Conservation (phyloP, 768 basidiomycete species). For the Leccinellum albellum region DNA sequence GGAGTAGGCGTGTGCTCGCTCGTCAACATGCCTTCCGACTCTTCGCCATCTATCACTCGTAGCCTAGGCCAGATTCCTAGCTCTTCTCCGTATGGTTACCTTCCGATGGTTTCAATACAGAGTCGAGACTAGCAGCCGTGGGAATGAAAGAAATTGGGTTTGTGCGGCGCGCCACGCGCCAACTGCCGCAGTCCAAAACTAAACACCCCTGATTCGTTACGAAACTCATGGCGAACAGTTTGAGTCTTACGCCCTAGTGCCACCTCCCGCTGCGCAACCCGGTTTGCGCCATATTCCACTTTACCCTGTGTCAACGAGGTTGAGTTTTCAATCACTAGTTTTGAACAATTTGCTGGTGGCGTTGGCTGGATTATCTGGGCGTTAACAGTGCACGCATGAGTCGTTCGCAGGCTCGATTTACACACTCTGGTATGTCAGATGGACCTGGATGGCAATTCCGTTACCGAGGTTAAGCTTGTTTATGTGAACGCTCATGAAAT, state of each 20-base stretch:
- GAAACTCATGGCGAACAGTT: not conserved
- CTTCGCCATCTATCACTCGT: no score
- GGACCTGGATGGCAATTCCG: not conserved
- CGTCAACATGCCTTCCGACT: no score
- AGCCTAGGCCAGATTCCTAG: no score
- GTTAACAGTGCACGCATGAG: constrained; percentile 7
- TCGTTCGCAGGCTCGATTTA: constrained; percentile 5
- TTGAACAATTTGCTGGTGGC: not conserved
- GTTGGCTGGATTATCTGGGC: not conserved
- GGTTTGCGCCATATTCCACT: not conserved
- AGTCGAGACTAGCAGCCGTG: no score
- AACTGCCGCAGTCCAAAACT: not conserved
- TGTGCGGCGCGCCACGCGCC: not conserved
- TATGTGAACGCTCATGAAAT: constrained; percentile 6
- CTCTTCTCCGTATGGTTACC: no score
- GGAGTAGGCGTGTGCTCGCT: no score
- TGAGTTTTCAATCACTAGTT: not conserved
- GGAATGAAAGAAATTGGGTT: not conserved
- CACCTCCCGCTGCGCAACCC: not conserved
- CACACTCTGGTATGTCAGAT: constrained; percentile 10
- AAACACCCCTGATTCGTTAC: not conserved
- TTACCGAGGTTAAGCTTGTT: not conserved
- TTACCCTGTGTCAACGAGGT: not conserved
- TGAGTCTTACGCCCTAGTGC: not conserved
- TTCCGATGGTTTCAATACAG: no score